A percentile compares a stretch with the other conserved stretches of the same genome.
These are phyloP conservation scores for Malus domestica DNA, from an alignment of 306 rosid species.

Conservation along the genomic window ASM211411v1 NC_041791.1:30688501-30689000, in stretches of 20 bases:
- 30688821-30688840: neutral
- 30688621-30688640: constrained; percentile 76
- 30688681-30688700: constrained; percentile 77
- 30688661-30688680: constrained; percentile 89
- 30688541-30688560: constrained; percentile 34
- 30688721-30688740: constrained; percentile 41
- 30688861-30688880: no score
- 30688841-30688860: neutral
- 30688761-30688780: neutral
- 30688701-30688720: constrained; percentile 78
- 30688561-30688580: constrained; percentile 23
- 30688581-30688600: constrained; percentile 41
- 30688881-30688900: no score
- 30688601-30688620: constrained; percentile 34
- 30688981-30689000: no score
- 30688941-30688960: no score
- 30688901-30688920: no score
- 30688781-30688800: neutral
- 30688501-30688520: neutral
- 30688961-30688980: no score
- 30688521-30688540: constrained; percentile 7
- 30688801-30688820: neutral
- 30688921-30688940: no score
- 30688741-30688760: neutral
- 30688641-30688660: constrained; percentile 85